Evolutionary conservation across 2,329 filamentous ascomycete genomes (phyloP).

Genomic region (Emmonsia crescens): DNA sequence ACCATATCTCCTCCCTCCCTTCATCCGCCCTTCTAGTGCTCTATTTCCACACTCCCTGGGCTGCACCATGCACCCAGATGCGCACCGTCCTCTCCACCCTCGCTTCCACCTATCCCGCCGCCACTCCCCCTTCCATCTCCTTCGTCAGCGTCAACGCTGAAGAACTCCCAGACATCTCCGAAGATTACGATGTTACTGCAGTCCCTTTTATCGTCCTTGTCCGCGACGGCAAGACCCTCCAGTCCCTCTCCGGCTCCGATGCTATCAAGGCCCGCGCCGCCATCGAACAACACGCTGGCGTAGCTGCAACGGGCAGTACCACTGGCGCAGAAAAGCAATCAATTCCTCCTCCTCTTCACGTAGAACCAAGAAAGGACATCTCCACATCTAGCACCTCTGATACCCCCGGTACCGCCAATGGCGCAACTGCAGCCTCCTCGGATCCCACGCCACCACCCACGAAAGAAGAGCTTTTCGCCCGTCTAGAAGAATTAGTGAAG

Average conservation of each 20-base stretch:
- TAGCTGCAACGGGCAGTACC: slow-evolving; percentile 21
- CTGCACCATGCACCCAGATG: slow-evolving; percentile 93
- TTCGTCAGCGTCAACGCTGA: slow-evolving; percentile 93
- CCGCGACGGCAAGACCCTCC: slow-evolving; percentile 62
- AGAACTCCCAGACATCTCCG: slow-evolving; percentile 81
- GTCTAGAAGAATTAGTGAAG: slow-evolving; percentile 76
- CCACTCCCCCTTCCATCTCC: slow-evolving; percentile 54
- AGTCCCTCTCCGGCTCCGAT: slow-evolving; percentile 83
- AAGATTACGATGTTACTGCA: slow-evolving; percentile 85
- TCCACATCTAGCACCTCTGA: slow-evolving; percentile 18
- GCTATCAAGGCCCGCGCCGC: slow-evolving; percentile 72
- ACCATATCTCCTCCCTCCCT: slow-evolving; percentile 55
- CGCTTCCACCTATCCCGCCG: slow-evolving; percentile 69
- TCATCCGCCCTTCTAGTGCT: slow-evolving; percentile 65
- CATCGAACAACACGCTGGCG: slow-evolving; percentile 69
- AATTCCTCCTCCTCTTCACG: slow-evolving; percentile 31
- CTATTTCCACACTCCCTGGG: slow-evolving; percentile 96
- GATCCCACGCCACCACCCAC: slow-evolving; percentile 42
- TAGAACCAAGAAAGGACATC: slow-evolving; percentile 25
- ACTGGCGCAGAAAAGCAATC: slow-evolving; percentile 24
- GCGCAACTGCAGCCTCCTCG: slow-evolving; percentile 15
- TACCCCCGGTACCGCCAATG: slow-evolving; percentile 23
- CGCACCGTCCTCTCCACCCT: slow-evolving; percentile 73
- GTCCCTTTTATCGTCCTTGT: slow-evolving; percentile 86
- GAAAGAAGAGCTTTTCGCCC: slow-evolving; percentile 76